Base-by-base conservation (phyloP, 140 eudicot genomes). In the Cichorium intybus region DNA sequence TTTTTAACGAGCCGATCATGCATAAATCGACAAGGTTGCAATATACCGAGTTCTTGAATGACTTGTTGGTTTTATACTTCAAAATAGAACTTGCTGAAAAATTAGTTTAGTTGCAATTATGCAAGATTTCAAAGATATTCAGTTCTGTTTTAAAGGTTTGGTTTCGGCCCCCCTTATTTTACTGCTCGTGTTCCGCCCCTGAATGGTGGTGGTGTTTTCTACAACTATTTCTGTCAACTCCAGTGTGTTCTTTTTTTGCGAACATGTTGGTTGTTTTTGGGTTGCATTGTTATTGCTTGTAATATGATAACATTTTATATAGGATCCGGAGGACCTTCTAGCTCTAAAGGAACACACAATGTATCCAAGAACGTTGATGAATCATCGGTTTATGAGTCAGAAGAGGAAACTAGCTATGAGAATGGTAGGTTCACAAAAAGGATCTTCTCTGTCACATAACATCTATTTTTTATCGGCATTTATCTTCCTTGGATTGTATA, bases 361-460 rank as follows among this genome's bases (percentile, higher is more conserved):
- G 16, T 17, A 22, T 20, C 20, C 28, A 60, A 17, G 46, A 20
- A n/a, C 6, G 61, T 27, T 56, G 60, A 46, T 21, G 54, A 66
- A 46, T 31, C 49, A 31, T 46, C 39, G 16, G 17, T 58, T 54
- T 24, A 54, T 34, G 59, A 10, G 33, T 29, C 2, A 1, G 46
- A 56, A 10, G 50, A 24, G 23, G 51, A 48, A 52, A 39, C 27
- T 31, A 66, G 37, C 46, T 62, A 58, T 37, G 71, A 31, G 17
- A 57, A 31, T 29, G 63, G 63, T 57, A 31, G 14, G 24, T 48
- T 48, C 18, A 1, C 3, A 6, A 47, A 48, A 20, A 48, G 24
- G 24, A 18, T 43, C 6, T 43, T 43, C 49, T 43, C 18, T 43
- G 0, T 43, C 2, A 0, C 1, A 3, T 1, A 7, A 43, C 9